A percentile compares a stretch with the other conserved stretches of the same genome.
Conservation (phyloP, 1,139 yeast species). For the Scheffersomyces cryptocercus region DNA sequence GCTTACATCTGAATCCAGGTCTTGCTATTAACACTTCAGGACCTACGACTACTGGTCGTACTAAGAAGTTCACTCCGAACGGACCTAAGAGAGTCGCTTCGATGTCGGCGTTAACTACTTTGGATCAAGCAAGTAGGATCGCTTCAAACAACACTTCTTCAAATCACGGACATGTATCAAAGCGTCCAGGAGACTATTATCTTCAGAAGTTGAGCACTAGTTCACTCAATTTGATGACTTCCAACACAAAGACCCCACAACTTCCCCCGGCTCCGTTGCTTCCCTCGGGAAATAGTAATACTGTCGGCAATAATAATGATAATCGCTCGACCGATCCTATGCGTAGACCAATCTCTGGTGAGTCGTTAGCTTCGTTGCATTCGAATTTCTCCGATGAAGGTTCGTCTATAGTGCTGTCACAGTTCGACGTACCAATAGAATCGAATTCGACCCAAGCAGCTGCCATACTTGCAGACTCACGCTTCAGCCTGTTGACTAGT, state of each 20-base stretch:
- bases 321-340: slow-evolving; percentile 8
- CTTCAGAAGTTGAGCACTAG: slow-evolving; percentile 29
- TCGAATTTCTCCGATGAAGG: slow-evolving; percentile 39
- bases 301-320: slow-evolving; percentile 3
- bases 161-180: slow-evolving; percentile 7
- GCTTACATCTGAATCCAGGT: not conserved
- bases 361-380: slow-evolving; percentile 37
- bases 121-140: slow-evolving; percentile 15
- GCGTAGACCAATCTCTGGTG: slow-evolving; percentile 35
- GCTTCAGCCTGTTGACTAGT: slow-evolving; percentile 41
- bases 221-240: slow-evolving; percentile 8
- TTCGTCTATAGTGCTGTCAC: slow-evolving; percentile 36
- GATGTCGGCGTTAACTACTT: slow-evolving; percentile 22
- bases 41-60: slow-evolving; percentile 1
- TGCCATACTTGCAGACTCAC: slow-evolving; percentile 26
- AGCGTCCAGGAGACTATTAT: slow-evolving; percentile 47
- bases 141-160: slow-evolving; percentile 4
- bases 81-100: slow-evolving; percentile 32
- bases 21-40: not conserved
- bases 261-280: slow-evolving; percentile 7
- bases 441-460: not conserved
- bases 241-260: slow-evolving; percentile 2
- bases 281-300: slow-evolving; percentile 1
- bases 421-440: slow-evolving; percentile 25
- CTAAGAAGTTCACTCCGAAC: slow-evolving; percentile 4